Evolutionary conservation across 2,329 filamentous ascomycete species (phyloP), one percentile per base, ranked within the genome.

Genomic region (Colletotrichum salicis): DNA sequence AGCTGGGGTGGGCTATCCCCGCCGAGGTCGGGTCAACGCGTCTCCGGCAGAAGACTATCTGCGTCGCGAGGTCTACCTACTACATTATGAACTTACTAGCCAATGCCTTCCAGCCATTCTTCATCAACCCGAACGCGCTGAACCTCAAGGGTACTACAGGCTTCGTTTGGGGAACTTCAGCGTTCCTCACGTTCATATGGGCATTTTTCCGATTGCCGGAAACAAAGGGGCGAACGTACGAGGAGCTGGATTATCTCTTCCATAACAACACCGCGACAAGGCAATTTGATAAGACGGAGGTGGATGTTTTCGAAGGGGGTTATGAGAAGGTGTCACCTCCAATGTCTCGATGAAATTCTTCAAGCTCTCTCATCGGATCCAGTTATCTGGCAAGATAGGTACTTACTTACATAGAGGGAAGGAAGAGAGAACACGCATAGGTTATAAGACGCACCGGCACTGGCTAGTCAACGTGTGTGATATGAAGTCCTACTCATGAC

Each of bases 111-210:
- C 78, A 72, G 78, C 80, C 81, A 65, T 82, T 74, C 67, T 80
- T 74, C 61, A 79, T 84, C 75, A 84, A 84, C 71, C 82, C 83
- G 0, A 78, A 76, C 0, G 76, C 78, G 33, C 77, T 76, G 75
- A 81, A 86, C 67, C 80, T 83, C 71, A 79, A 75, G 79, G 84
- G 80, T 2, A 64, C 51, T 5, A 56, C 62, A 24, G 77, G 71
- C 1, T 77, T 75, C 56, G 71, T 78, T 41, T 76, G 72, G 64
- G 73, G 72, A 5, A 71, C 73, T 1, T 73, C 67, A 10, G 70
- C 66, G 1, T 66, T 75, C 19, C 70, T 69, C 27, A 54, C 75
- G 1, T 54, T 76, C 4, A 19, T 72, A 12, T 78, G 75, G 76
- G 70, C 75, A 10, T 76, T 73, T 37, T 77, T 78, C 70, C 71